A percentile compares a stretch with the other conserved stretches of the same genome.
phyloP scores from a whole-genome alignment of 1,139 yeast species.

The Yamadazyma songkhlaensis region DNA sequence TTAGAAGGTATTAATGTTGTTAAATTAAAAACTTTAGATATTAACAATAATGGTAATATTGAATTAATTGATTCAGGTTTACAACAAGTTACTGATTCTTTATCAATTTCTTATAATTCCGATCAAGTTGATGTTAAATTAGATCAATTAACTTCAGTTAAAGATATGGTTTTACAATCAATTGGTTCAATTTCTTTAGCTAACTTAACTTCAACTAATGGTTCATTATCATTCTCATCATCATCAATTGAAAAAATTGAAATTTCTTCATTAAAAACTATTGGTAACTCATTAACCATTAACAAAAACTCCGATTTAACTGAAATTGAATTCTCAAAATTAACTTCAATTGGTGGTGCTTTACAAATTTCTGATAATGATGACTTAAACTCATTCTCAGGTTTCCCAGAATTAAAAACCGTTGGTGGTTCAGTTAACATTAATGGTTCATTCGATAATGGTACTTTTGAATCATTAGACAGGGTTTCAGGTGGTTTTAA shows the following conservation, averaged over 20 bases:
- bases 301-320: slow-evolving; percentile 70
- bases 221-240: slow-evolving; percentile 76
- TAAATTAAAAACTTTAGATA: slow-evolving; percentile 70
- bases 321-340: slow-evolving; percentile 65
- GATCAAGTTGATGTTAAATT: slow-evolving; percentile 66
- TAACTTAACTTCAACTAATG: slow-evolving; percentile 68
- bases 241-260: slow-evolving; percentile 57
- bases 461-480: slow-evolving; percentile 67
- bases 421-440: slow-evolving; percentile 88
- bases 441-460: slow-evolving; percentile 76
- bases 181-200: slow-evolving; percentile 70
- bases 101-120: slow-evolving; percentile 84
- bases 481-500: slow-evolving; percentile 91
- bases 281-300: slow-evolving; percentile 83
- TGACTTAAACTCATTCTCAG: slow-evolving; percentile 58
- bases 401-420: slow-evolving; percentile 69
- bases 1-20: slow-evolving; percentile 80
- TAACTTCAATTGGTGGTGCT: slow-evolving; percentile 81
- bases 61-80: slow-evolving; percentile 69
- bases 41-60: slow-evolving; percentile 79
- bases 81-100: slow-evolving; percentile 66
- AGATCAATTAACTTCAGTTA: slow-evolving; percentile 74
- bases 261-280: slow-evolving; percentile 50
- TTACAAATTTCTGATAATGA: slow-evolving; percentile 84
- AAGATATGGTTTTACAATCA: slow-evolving; percentile 79